Base-by-base conservation (phyloP, 1,139 yeast genomes). In the Suhomyces bokatorum region DNA sequence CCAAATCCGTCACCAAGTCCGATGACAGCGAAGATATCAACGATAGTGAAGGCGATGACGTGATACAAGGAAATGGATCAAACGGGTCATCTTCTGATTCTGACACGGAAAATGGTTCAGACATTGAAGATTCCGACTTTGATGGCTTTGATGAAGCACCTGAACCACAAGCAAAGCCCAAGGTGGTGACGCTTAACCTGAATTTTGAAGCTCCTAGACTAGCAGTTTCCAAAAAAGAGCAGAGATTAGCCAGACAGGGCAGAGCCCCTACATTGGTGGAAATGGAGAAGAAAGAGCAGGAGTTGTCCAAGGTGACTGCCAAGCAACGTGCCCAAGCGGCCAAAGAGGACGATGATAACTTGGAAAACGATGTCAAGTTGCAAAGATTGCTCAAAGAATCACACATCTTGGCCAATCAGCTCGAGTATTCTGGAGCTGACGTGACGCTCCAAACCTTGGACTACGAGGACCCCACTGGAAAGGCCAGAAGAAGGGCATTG, bases 361-460 rank as follows among this genome's bases (percentile, higher is more conserved):
- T 90, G 45, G 80, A 86, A 48, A 87, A 91, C 54, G 98, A 91
- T 63, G 58, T 90, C 24, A 95, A 87, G 52, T 70, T 93, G 37
- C 97, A 91, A 61, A 69, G 97, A 46, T 77, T 93, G 35, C 70
- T 93, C 31, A 76, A 77, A 49, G 98, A 93, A 63, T 90, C 97
- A 0, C 97, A 90, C 60, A 85, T 93, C 32, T 69, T 93, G 44
- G 77, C 91, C 13, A 81, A 81, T 40, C 65, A 66, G 31, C 56
- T 66, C 66, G 75, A 75, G 34, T 71, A 70, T 46, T 83, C 93
- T 1, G 97, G 96, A 17, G 96, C 90, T 0, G 95, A 83, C 44
- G 68, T 87, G 32, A 83, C 90, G 0, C 65, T 89, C 42, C 78
- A 80, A 45, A 86, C 89, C 1, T 60, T 84, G 35, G 85, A 83